Conservation (phyloP, 164 flowering plant genomes). For the Kalanchoe fedtschenkoi region DNA sequence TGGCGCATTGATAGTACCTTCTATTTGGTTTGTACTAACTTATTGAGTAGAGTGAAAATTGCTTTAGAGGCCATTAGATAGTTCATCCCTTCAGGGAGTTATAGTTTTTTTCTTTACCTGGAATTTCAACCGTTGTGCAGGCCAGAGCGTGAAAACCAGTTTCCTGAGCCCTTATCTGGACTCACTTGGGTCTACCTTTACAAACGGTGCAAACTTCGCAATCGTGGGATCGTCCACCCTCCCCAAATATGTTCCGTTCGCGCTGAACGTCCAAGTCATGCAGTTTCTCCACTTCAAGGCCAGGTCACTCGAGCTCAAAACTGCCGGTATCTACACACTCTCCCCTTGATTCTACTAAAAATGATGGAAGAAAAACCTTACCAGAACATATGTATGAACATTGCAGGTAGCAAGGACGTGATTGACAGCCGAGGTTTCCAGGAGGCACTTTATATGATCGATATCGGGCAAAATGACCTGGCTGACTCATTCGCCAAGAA, state of each 20-base stretch:
- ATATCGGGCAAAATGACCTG: conserved; percentile 68
- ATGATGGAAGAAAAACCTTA: not conserved
- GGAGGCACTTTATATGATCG: conserved; percentile 55
- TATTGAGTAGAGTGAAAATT: too few relatives aligned
- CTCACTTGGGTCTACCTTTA: conserved; percentile 37
- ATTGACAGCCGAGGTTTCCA: conserved; percentile 30
- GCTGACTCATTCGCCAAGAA: conserved; percentile 48
- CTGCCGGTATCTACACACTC: conserved; percentile 27
- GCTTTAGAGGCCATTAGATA: too few relatives aligned
- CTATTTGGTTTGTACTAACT: too few relatives aligned
- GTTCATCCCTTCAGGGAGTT: too few relatives aligned
- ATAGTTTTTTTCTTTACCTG: too few relatives aligned
- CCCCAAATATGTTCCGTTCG: conserved; percentile 45
- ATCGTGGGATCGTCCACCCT: conserved; percentile 52
- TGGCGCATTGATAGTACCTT: too few relatives aligned
- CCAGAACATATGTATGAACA: not conserved
- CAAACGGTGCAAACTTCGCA: conserved; percentile 63
- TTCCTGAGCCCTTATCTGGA: conserved; percentile 46
- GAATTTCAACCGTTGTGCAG: conserved; percentile 21
- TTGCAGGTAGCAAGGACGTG: conserved; percentile 18
- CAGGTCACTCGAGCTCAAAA: conserved; percentile 30
- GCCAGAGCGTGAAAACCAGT: conserved; percentile 42
- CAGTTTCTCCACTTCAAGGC: conserved; percentile 56
- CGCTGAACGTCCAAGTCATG: conserved; percentile 50
- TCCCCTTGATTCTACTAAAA: not conserved